Evolutionary conservation across 495 filamentous ascomycete species (phyloP).

Genomic region (Bathelium albidoporum): DNA sequence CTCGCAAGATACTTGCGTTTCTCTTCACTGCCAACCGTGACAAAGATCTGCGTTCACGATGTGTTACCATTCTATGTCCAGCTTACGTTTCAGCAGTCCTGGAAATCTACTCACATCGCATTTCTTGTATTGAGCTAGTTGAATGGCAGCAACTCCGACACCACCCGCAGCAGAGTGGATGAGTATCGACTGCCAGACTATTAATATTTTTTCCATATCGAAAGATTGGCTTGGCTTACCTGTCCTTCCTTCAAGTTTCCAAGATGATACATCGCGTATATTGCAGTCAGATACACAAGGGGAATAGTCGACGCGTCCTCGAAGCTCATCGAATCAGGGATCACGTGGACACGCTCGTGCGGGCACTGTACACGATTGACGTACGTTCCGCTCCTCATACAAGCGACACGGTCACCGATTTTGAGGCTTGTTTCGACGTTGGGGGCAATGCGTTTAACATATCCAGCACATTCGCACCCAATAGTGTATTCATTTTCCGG

Average conservation of each 20-base stretch:
- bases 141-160: constrained; percentile 40
- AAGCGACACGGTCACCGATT: constrained; percentile 11
- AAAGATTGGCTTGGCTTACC: neutral
- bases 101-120: neutral
- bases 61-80: neutral
- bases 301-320: constrained; percentile 39
- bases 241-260: constrained; percentile 29
- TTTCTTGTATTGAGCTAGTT: constrained; percentile 27
- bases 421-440: constrained; percentile 3
- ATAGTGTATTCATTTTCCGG: constrained; percentile 12
- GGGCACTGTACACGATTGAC: neutral
- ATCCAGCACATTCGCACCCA: constrained; percentile 4
- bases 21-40: constrained; percentile 37
- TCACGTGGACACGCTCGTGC: neutral
- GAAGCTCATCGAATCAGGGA: constrained; percentile 16
- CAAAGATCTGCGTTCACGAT: constrained; percentile 28
- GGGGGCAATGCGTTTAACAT: neutral
- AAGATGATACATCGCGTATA: constrained; percentile 33
- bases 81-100: neutral
- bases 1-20: constrained; percentile 33
- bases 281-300: constrained; percentile 31
- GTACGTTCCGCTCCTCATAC: constrained; percentile 4
- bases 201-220: neutral
- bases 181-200: constrained; percentile 26
- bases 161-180: constrained; percentile 43